Evolutionary conservation across 148 eudicot genomes (phyloP), one percentile per base, ranked within the genome.

Genomic region (Fagopyrum homotropicum): DNA sequence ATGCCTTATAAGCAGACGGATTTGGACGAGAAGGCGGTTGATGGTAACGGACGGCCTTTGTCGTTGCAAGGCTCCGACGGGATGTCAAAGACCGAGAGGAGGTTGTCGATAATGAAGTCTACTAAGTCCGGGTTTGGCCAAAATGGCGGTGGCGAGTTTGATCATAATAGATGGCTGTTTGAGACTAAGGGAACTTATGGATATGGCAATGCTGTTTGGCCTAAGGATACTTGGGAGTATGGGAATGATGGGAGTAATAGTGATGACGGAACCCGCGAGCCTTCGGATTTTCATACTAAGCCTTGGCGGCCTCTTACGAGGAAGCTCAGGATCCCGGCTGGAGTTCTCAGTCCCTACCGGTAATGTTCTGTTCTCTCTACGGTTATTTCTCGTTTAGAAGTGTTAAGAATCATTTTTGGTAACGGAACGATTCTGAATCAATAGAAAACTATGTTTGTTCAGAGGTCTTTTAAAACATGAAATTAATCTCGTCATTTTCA

Each of bases 271-370:
- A 54, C 9, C 7, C 60, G 84, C 45, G 90, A 90, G 76, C 89
- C 88, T 4, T n/a, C 80, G 2, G 97, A 87, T 56, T 83, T 90
- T 75, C 83, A 88, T 45, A 80, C 55, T 83, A 94, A 94, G 82
- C 96, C 98, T 22, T 94, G 98, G 98, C 85, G 98, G 81, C 98
- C 98, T 68, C 88, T 94, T 22, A 94, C 98, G 52, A 86, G 98
- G 40, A 94, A 94, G 81, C 71, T 66, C 74, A 94, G 85, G 83
- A 89, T 94, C 44, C 86, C 98, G 6, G 97, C 98, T 59, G 97
- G 84, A 35, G 69, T 90, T 22, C 75, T 94, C 77, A 94, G 98
- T 55, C 98, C 98, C 6, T 94, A 94, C 74, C 82, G 98, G 98
- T 94, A 88, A 68, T 10, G 15, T 17, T 66, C 46, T 15, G 17